Evolutionary conservation across 805 yeast genomes (phyloP), one percentile per base, ranked within the genome.

Genomic region (Nakazawaea pomicola): DNA sequence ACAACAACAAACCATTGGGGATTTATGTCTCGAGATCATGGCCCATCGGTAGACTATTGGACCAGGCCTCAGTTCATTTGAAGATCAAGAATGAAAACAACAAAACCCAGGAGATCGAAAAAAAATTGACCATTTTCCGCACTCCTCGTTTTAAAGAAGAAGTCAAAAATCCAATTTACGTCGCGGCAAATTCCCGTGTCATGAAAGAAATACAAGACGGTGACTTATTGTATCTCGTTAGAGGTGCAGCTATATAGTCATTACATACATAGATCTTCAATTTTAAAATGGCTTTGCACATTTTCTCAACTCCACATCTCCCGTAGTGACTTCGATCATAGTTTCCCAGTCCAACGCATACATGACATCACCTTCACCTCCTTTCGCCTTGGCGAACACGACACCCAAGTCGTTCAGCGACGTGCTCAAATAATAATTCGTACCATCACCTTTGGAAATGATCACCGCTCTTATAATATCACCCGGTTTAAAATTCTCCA

Each of bases 321-420:
- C 96, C 2, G 90, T 78, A 19, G 61, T 65, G 2, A 88, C 80
- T 47, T 85, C 78, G 24, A 83, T 72, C 98, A 95, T 93, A 10
- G 88, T 84, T 62, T 88, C 90, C 97, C 98, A 93, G 61, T 93
- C 98, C 32, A 88, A 62, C 2, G 99, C 95, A 51, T 80, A 83
- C 87, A 93, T 78, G 41, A 79, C 62, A 28, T 76, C 79, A 2
- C 96, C 96, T 9, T 72, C 67, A 3, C 79, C 78, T 14, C 80
- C 82, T 47, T 72, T 76, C 32, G 82, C 74, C 46, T 73, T 78
- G 4, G 98, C 97, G 59, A 90, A 85, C 1, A 93, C 81, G 4
- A 93, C 99, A 3, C 99, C 99, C 29, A 91, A 65, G 54, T 91
- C 96, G 58, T 91, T 88, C 47, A 82, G 70, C 2, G 96, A 95